Base-by-base conservation (phyloP, 257 asterid species). In the Rhazya stricta region DNA sequence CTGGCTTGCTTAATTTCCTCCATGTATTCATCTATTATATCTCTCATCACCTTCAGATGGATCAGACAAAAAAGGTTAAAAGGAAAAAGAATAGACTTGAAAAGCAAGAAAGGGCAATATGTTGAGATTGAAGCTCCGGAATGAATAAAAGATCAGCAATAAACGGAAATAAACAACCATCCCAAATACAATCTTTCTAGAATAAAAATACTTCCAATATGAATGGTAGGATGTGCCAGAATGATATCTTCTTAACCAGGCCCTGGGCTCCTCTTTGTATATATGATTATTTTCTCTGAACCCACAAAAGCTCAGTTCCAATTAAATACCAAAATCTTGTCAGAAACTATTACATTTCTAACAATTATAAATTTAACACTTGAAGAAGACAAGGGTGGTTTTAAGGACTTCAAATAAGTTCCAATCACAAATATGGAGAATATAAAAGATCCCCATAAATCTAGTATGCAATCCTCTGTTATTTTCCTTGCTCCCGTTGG, bases 1-100 rank as follows among this genome's bases (percentile, higher is more conserved):
- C 82, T 88, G 61, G 89, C 90, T 71, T 71, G 82, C 86, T 83
- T 87, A 74, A 89, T 81, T 76, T 87, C 96, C 83, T 89, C 99
- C 97, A 91, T 95, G 76, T 80, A 88, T 83, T 87, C 96, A 78
- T 86, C 92, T 79, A 95, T 92, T 66, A 95, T 89, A 79, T 82
- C 96, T 82, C 96, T 88, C 84, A 79, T 85, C 70, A 92, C 93
- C 99, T 92, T 57, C 61, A 43, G 69, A 56, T 67, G 79, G 68
- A 67, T 34, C 76, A 50, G 34, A n/a, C 19, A 70, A 71, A 68
- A 43, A 81, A 43, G 68, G 69, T 50, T 51, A 79, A 63, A 41
- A 73, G 25, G 46, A 65, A 57, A 30, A 15, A 57, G 21, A 66
- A 32, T 16, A 37, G 51, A 27, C 36, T 30, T 12, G 45, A 71